Evolutionary conservation across 352 stramenopile species (phyloP), one percentile per base, ranked within the genome.

Genomic region (Phytopythium vexans): DNA sequence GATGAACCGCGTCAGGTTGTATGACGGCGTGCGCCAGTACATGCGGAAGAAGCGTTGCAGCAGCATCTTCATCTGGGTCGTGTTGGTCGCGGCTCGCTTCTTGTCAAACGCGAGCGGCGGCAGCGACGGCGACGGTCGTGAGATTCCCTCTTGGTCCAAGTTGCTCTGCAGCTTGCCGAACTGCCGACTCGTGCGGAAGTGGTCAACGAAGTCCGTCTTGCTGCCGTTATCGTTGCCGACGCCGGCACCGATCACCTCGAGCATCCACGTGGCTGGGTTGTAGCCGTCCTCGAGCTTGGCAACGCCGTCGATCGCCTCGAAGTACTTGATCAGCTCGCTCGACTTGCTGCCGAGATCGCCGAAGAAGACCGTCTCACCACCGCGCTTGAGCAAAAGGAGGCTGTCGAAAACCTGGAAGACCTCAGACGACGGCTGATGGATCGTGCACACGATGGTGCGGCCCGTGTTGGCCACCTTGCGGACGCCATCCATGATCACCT

Each of bases 251-350:
- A n/a, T n/a, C n/a, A n/a, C n/a, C n/a, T n/a, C n/a, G n/a, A n/a
- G n/a, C n/a, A n/a, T 94, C 83, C 82, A 96, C 38, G 86, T 89
- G 11, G 86, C 85, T n/a, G 86, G 86, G 46, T 97, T 97, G 49
- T 86, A 74, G 33, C 71, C 69, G 42, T 58, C 42, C 14, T 75
- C 59, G 40, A 95, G 71, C 14, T 47, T 62, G 0, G 21, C 2
- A 3, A 72, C 57, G 16, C 53, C 60, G 3, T 75, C 66, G 36
- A 94, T 89, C 12, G 33, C 49, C 21, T 78, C 58, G 14, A 96
- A 78, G 34, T 94, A 80, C 1, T 58, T 34, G 9, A 78, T 16
- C 42, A 82, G 35, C 14, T 74, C 70, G 15, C 48, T 39, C 8
- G 21, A 10, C 21, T 40, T 32, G 8, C 14, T 0, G 10, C 8